A percentile compares a stretch with the other conserved stretches of the same genome.
These are phyloP conservation scores for Barbarea vulgaris DNA, from an alignment of 345 rosid genomes.

Conservation along the genomic window DNA sequence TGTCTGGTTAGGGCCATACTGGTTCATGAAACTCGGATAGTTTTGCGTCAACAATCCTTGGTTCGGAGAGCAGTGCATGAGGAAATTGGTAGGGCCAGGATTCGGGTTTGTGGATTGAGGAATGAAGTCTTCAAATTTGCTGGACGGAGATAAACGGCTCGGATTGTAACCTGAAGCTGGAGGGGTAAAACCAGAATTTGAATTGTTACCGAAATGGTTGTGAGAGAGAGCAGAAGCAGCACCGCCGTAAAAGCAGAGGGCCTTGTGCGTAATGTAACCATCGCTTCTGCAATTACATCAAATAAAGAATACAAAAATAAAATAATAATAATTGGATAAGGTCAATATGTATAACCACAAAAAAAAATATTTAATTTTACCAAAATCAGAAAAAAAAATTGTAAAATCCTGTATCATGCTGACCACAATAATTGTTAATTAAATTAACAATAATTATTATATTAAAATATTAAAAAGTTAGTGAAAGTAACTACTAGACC, in stretches of 20 bases:
- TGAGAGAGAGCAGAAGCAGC: conserved; percentile 38
- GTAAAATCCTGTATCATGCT: conserved; percentile 24
- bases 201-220: conserved; percentile 16
- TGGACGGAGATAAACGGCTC: neutral
- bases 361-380: conserved; percentile 4
- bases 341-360: no score
- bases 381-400: neutral
- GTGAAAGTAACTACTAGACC: no score
- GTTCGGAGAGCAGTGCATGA: no score
- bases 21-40: no score
- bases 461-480: no score
- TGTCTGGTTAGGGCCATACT: no score
- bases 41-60: no score
- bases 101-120: no score
- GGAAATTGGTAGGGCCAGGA: conserved; percentile 6
- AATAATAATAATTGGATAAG: no score
- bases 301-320: neutral
- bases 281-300: conserved; percentile 58
- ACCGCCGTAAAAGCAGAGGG: conserved; percentile 65
- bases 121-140: no score
- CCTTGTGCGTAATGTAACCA: conserved; percentile 79
- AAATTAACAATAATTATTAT: no score
- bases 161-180: conserved; percentile 25
- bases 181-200: conserved; percentile 29
- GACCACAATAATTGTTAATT: no score